phyloP scores from a whole-genome alignment of 2,329 filamentous ascomycete species.

The Trichoderma brevicompactum region DNA sequence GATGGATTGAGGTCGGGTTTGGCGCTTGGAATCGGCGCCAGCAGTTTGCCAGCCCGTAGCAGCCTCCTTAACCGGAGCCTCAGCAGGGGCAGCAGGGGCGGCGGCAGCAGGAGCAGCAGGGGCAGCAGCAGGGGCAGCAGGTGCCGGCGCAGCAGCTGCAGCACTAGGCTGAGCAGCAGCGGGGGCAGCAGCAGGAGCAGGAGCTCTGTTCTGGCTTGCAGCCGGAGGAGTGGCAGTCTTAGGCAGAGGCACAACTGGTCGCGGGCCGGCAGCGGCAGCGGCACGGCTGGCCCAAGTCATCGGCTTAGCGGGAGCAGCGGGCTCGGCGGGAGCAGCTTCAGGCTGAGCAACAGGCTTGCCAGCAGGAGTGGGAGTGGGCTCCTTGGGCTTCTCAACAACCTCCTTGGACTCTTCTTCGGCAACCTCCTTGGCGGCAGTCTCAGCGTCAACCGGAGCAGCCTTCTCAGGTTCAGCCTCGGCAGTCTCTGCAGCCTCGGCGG shows the following conservation, averaged over 20 bases:
- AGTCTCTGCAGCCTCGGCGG: conserved; percentile 46
- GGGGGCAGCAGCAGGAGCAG: conserved; percentile 51
- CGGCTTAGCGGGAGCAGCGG: conserved; percentile 58
- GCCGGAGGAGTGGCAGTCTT: conserved; percentile 62
- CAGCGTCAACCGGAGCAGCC: conserved; percentile 46
- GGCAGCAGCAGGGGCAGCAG: conserved; percentile 44
- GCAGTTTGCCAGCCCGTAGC: conserved; percentile 79
- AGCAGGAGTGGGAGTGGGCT: conserved; percentile 60
- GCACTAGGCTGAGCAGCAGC: conserved; percentile 38
- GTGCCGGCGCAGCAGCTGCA: neutral
- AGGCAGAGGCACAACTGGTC: conserved; percentile 58
- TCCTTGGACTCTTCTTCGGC: conserved; percentile 58
- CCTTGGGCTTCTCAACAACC: conserved; percentile 69
- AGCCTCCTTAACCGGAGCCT: conserved; percentile 54
- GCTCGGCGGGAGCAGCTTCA: conserved; percentile 54
- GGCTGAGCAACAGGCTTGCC: conserved; percentile 53
- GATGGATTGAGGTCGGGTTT: conserved; percentile 72
- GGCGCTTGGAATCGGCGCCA: conserved; percentile 80
- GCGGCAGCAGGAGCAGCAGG: conserved; percentile 46
- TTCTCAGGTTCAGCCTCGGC: conserved; percentile 45
- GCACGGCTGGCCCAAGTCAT: conserved; percentile 76
- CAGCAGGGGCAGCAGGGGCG: conserved; percentile 41
- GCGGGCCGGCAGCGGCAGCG: conserved; percentile 61
- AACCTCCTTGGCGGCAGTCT: conserved; percentile 57
- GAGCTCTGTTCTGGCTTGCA: conserved; percentile 53